These are phyloP conservation scores for Fraxinus dipetala DNA, from an alignment of 305 asterid genomes.

Conservation along the genomic window DNA sequence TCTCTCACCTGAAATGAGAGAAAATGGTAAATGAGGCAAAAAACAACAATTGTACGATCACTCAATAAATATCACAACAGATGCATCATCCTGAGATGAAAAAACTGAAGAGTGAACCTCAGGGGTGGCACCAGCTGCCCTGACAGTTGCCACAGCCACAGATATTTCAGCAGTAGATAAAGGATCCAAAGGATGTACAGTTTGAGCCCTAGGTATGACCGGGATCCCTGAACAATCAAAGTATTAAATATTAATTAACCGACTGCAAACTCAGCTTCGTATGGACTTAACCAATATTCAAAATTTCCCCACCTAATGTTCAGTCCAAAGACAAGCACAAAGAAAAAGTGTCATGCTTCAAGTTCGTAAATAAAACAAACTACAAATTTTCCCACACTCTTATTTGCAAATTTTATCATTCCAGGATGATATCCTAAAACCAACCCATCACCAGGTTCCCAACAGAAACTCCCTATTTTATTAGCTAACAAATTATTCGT, in stretches of 20 bases:
- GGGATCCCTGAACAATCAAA: conserved; percentile 49
- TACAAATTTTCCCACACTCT: neutral
- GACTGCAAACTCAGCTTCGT: neutral
- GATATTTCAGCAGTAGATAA: conserved; percentile 74
- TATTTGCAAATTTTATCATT: conserved; percentile 9
- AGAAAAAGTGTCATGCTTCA: neutral
- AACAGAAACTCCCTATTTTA: neutral
- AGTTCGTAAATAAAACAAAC: conserved; percentile 11
- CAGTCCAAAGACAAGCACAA: conserved; percentile 15
- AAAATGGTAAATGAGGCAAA: conserved; percentile 6
- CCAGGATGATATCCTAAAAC: neutral
- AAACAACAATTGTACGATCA: neutral
- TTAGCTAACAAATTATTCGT: neutral
- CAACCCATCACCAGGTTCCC: neutral
- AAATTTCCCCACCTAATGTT: conserved; percentile 19
- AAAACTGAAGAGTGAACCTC: conserved; percentile 45
- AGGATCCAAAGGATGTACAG: conserved; percentile 78
- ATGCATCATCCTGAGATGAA: conserved; percentile 8
- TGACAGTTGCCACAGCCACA: conserved; percentile 74
- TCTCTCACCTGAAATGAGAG: conserved; percentile 67
- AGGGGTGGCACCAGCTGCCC: conserved; percentile 89
- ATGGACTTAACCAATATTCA: conserved; percentile 3
- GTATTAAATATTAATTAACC: conserved; percentile 16
- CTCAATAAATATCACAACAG: conserved; percentile 11
- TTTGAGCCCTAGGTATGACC: conserved; percentile 61